A percentile compares a stretch with the other conserved stretches of the same genome.
Conservation (phyloP, 1,284 basidiomycete species). For the Moesziomyces sp. region DNA sequence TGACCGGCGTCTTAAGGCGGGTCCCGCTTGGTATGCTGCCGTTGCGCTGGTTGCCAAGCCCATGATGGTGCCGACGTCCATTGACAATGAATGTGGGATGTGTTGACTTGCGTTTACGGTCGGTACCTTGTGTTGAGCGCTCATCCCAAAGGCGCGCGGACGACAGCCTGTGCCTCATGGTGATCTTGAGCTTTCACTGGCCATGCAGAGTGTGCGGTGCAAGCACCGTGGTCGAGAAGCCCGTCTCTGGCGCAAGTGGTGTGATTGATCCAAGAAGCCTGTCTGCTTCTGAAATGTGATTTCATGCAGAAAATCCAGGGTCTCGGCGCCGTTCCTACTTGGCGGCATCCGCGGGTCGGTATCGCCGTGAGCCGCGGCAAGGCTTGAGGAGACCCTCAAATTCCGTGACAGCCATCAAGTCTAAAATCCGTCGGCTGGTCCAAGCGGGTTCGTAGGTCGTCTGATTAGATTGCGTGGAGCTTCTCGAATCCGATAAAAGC, state of each 20-base stretch:
- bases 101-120: no score
- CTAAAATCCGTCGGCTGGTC: neutral
- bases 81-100: no score
- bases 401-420: slow-evolving; percentile 3
- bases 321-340: neutral
- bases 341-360: slow-evolving; percentile 3
- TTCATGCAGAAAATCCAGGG: neutral
- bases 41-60: neutral
- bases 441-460: no score
- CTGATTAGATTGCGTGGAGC: neutral
- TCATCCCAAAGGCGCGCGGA: no score
- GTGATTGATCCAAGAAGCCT: neutral
- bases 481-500: neutral
- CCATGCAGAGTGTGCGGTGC: no score
- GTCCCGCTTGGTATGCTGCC: neutral
- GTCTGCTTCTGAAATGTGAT: neutral
- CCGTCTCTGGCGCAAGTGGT: neutral
- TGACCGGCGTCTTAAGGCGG: neutral
- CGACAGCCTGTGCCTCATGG: no score
- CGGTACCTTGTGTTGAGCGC: no score
- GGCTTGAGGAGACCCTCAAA: slow-evolving; percentile 3
- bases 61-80: no score
- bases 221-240: no score
- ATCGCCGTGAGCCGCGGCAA: slow-evolving; percentile 8
- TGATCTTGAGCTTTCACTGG: no score